Base-by-base conservation (phyloP, 208 protist genomes). In the Trypanosoma platydactyli region DNA sequence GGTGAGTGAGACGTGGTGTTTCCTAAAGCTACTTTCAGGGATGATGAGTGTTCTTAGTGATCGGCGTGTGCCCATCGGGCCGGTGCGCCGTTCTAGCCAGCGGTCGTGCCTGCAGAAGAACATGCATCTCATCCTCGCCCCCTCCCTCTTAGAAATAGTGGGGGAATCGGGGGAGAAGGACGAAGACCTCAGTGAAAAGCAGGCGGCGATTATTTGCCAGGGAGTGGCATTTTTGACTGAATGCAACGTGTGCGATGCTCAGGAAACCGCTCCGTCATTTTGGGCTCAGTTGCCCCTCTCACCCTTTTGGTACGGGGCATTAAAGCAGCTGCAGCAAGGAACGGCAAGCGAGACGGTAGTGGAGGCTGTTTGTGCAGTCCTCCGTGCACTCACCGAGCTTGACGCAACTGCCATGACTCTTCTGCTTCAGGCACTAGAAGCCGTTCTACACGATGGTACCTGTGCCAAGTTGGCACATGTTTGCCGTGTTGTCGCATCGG, bases 11-110 rank as follows among this genome's bases (percentile, higher is more conserved):
- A 40, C 66, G 20, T 64, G 77, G 25, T 52, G 76, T 46, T 79
- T 74, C 49, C 33, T 71, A 35, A 50, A 67, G 24, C 49, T 86
- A 5, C 65, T 88, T n/a, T 63, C 76, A 9, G 63, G 69, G 2
- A 58, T 84, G 22, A 66, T 82, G 45, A 80, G 81, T 22, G 50
- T 92, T 12, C 71, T 95, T 20, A 73, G 67, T n/a, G 86, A 92
- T 52, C 64, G 68, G 18, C 79, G 82, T 15, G 74, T 95, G 0
- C 44, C 63, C 12, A 35, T 95, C 22, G 86, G 86, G 6, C 77
- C 89, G 3, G 71, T 92, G 20, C 77, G 80, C 4, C 81, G 89
- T 0, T 83, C 79, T 9, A 79, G 62, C 12, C 81, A 91, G 71
- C 81, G 84, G 30, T 53, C 69, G 13, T 56, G 70, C 24, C 15